Base-by-base conservation (phyloP, 805 yeast species). In the Ascoidea tarda region DNA sequence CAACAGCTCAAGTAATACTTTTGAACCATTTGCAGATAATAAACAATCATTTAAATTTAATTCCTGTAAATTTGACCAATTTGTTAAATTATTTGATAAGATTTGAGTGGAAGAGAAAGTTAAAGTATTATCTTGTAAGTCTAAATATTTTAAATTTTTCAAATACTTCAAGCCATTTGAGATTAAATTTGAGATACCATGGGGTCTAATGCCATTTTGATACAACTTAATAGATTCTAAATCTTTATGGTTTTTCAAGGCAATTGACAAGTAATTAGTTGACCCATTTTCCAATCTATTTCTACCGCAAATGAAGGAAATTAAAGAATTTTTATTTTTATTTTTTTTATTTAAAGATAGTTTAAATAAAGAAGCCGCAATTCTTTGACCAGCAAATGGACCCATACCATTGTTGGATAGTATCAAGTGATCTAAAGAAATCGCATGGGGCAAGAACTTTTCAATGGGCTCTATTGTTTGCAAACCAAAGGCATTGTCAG, bases 321-420 rank as follows among this genome's bases (percentile, higher is more conserved):
- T 82, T 63, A 89, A 76, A 52, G 77, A 69, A 28, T 76, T 71
- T 47, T 69, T 68, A 33, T 64, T 60, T n/a, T 66, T 64, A 50
- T 66, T 66, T 57, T 71, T 66, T 68, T 89, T 89, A 53, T 81
- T 82, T 51, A 66, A 66, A 21, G 93, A 80, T 58, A 91, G 75
- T 59, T 77, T 75, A 69, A 73, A 87, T 49, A 93, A 76, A 4
- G 96, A 87, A 60, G 81, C 80, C 55, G 97, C 99, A 56, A 93
- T 86, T 65, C 96, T 79, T 53, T 91, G 84, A 61, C 99, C 99
- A 0, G 98, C 96, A 65, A 85, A 85, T 32, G 99, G 99, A 44
- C 99, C 99, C 81, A 93, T 84, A 53, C 99, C 99, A 66, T 93
- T 93, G 69, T 93, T 93, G 49, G 96, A 84, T 57, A 93, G 73